Conservation (phyloP, 2,329 filamentous ascomycete species). For the Penicillium sp. region DNA sequence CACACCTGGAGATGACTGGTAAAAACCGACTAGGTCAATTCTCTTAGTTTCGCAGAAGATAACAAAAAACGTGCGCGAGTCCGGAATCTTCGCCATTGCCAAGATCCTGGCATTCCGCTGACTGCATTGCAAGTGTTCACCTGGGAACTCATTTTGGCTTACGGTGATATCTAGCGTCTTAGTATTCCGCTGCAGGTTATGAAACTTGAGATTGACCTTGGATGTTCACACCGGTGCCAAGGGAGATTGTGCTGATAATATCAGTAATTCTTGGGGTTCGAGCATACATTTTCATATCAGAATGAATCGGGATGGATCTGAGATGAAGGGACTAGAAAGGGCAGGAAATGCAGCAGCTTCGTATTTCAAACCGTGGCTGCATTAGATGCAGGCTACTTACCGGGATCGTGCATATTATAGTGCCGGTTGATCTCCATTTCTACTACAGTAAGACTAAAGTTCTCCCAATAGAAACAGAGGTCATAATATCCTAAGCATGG, state of each 20-base stretch:
- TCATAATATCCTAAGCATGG: neutral
- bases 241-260: neutral
- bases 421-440: neutral
- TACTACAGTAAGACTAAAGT: neutral
- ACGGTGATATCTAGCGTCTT: neutral
- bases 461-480: neutral
- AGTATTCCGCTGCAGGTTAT: neutral
- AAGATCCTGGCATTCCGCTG: neutral
- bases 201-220: neutral
- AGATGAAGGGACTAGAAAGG: neutral
- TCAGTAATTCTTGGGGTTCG: too few species aligned
- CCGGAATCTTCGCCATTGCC: neutral
- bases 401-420: neutral
- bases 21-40: neutral
- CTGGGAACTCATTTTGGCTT: neutral
- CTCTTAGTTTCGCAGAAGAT: neutral
- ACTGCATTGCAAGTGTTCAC: neutral
- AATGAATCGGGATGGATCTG: neutral
- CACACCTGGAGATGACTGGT: neutral
- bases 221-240: neutral
- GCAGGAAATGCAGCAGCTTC: neutral
- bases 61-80: neutral
- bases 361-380: neutral
- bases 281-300: neutral
- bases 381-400: neutral